Percentiles rank a stretch among this genome's conserved stretches.
Evolutionary conservation across 805 yeast species (phyloP).

Genomic region (Kodamaea jinghongensis): DNA sequence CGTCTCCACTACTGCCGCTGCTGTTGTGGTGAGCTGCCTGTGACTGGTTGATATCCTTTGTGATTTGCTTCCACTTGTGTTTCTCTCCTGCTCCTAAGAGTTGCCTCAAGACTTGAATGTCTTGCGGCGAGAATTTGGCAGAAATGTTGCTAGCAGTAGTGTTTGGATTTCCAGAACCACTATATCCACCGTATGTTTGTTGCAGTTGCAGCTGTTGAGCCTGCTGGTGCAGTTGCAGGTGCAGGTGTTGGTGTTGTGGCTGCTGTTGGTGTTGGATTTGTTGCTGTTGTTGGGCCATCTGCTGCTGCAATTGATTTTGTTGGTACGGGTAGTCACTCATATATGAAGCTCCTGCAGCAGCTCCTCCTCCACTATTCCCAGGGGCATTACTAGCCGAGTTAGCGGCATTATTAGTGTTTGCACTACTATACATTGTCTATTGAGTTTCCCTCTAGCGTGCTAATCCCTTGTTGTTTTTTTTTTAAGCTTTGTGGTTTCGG

Average conservation of each 20-base stretch:
- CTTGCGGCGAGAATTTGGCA: conserved; percentile 40
- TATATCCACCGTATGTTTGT: conserved; percentile 9
- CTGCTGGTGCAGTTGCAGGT: conserved; percentile 13
- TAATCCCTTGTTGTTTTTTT: conserved; percentile 3
- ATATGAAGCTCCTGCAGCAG: conserved; percentile 9
- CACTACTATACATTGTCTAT: conserved; percentile 4
- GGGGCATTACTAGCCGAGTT: conserved; percentile 4
- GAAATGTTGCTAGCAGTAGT: conserved; percentile 7
- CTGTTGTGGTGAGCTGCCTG: conserved; percentile 8
- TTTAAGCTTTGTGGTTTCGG: conserved; percentile 2
- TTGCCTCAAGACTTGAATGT: conserved; percentile 44
- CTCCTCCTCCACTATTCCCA: conserved; percentile 1
- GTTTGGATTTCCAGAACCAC: conserved; percentile 5
- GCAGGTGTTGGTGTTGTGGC: conserved; percentile 12
- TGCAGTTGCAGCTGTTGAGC: conserved; percentile 11
- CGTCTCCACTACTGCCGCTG: conserved; percentile 5
- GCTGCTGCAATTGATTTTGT: conserved; percentile 13
- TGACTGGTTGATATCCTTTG: conserved; percentile 29
- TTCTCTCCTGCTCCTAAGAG: conserved; percentile 52
- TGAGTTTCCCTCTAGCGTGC: neutral
- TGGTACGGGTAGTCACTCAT: conserved; percentile 14
- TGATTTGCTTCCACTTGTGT: conserved; percentile 58
- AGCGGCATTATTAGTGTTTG: conserved; percentile 4
- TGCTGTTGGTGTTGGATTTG: conserved; percentile 8
- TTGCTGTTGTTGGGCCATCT: conserved; percentile 13